Evolutionary conservation across 192 early-diverging fungal species (phyloP), one percentile per base, ranked within the genome.

Genomic region (Coemansia sp.): DNA sequence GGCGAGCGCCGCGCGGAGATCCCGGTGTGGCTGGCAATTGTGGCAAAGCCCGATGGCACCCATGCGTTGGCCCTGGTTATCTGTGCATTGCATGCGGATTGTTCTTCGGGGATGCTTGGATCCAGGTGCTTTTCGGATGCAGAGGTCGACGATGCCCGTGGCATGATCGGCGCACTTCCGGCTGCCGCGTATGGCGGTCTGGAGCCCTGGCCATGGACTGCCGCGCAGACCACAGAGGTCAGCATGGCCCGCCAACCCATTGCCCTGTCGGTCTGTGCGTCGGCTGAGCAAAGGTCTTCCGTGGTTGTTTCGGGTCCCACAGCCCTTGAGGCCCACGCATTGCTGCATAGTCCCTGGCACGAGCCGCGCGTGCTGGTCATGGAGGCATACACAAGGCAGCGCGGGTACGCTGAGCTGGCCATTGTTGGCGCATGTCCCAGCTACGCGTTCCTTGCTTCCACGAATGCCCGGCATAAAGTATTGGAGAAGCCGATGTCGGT

Each of bases 121-220:
- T 56, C 33, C 65, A 57, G 65, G 19, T 38, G 23, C 10, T 67
- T 63, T 22, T 38, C 38, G 7, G 68, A 70, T 25, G 59, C 45
- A 10, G 27, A 36, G 22, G 17, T 76, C 2, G 5, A 28, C 3
- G 61, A 6, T 64, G 74, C 47, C 44, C 52, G 30, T 14, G 27
- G 30, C 0, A 25, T 29, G 11, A 42, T 63, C 11, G 50, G 36
- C 10, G 61, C 36, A 3, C n/a, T 41, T 7, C 56, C 57, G 0
- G 67, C 71, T 31, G 37, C 48, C 57, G 48, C 29, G 10, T 45
- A 58, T 3, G 57, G 57, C 6, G 65, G 74, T 0, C 31, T 77
- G 20, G 68, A 77, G 2, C 56, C 65, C 13, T 77, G 74, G 74
- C 74, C 74, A 17, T 77, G 74, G 74, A 23, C 42, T 7, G 33